phyloP scores from a whole-genome alignment of 1,284 basidiomycete species.

The Sporisorium scitamineum region DNA sequence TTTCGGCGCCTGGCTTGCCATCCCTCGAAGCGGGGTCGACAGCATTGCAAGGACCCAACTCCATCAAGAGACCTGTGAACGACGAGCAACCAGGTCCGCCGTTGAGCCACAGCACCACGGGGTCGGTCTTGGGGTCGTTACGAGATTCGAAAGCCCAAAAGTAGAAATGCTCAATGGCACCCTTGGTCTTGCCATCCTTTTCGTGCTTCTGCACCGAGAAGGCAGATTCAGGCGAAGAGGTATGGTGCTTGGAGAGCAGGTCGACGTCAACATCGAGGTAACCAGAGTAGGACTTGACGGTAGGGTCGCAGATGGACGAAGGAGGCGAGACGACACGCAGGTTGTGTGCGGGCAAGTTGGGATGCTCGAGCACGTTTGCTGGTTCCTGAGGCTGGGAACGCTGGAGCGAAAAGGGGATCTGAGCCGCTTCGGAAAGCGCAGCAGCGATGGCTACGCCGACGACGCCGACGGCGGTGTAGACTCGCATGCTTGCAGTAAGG shows the following conservation, averaged over 20 bases:
- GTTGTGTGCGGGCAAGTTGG: constrained; percentile 64
- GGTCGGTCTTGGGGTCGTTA: constrained; percentile 59
- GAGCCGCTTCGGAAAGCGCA: constrained; percentile 25
- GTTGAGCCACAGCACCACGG: constrained; percentile 66
- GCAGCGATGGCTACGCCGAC: constrained; percentile 18
- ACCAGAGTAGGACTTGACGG: constrained; percentile 59
- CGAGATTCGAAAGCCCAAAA: constrained; percentile 68
- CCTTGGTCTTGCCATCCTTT: constrained; percentile 41
- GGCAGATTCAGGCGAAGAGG: not conserved
- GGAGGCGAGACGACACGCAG: constrained; percentile 60
- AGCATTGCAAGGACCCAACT: constrained; percentile 67
- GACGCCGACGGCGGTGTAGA: constrained; percentile 2
- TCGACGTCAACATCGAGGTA: constrained; percentile 69
- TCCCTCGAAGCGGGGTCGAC: constrained; percentile 34
- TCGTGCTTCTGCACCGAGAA: constrained; percentile 25
- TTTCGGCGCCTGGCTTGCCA: constrained; percentile 51
- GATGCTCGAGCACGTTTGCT: constrained; percentile 45
- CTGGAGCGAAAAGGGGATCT: constrained; percentile 42
- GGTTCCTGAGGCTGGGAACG: constrained; percentile 1
- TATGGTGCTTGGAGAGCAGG: constrained; percentile 45
- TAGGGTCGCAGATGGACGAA: constrained; percentile 56
- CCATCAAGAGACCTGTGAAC: constrained; percentile 66
- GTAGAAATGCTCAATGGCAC: constrained; percentile 68
- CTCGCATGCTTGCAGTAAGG: constrained; percentile 17
- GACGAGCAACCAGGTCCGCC: constrained; percentile 66